These are phyloP conservation scores for Myxozyma vanderwaltii DNA, from an alignment of 805 yeast genomes.

Conservation along the genomic window DNA sequence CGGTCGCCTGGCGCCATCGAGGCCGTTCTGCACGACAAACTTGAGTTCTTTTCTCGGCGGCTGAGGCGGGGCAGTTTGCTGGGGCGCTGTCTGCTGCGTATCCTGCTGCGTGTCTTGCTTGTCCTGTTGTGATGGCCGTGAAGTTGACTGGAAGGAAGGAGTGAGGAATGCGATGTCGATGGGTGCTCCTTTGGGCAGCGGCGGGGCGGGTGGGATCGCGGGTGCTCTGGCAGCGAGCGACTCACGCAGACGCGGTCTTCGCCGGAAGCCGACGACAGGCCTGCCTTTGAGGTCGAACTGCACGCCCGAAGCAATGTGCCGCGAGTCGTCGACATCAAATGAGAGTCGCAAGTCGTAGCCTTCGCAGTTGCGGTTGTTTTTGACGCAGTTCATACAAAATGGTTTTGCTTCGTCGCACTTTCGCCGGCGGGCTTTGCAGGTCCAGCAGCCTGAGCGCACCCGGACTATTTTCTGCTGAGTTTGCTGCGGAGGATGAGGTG, in stretches of 20 bases:
- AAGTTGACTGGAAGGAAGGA: slow-evolving; percentile 1
- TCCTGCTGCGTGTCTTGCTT: not conserved
- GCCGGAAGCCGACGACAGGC: slow-evolving; percentile 32
- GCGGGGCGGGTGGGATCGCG: slow-evolving; percentile 1
- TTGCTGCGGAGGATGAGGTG: slow-evolving; percentile 4
- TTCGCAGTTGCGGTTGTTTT: slow-evolving; percentile 35
- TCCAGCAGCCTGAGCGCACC: slow-evolving; percentile 55
- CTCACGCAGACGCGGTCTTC: slow-evolving; percentile 32
- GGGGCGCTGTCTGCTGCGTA: not conserved
- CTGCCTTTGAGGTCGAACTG: slow-evolving; percentile 32
- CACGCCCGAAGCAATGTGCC: slow-evolving; percentile 28
- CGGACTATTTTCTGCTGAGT: slow-evolving; percentile 31
- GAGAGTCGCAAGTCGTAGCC: slow-evolving; percentile 35
- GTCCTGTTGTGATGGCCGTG: not conserved
- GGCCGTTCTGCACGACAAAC: slow-evolving; percentile 28
- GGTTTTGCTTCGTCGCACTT: slow-evolving; percentile 69
- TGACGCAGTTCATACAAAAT: slow-evolving; percentile 52
- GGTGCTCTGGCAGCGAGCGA: slow-evolving; percentile 26
- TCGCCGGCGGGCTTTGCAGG: slow-evolving; percentile 65
- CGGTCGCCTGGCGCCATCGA: slow-evolving; percentile 21
- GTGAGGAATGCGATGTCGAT: slow-evolving; percentile 17
- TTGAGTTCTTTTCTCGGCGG: slow-evolving; percentile 21
- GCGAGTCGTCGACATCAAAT: slow-evolving; percentile 34
- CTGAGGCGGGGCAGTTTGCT: not conserved
- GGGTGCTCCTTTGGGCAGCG: slow-evolving; percentile 3